These are phyloP conservation scores for Grigorovia humatica DNA, from an alignment of 805 yeast genomes.

Conservation along the genomic window DNA sequence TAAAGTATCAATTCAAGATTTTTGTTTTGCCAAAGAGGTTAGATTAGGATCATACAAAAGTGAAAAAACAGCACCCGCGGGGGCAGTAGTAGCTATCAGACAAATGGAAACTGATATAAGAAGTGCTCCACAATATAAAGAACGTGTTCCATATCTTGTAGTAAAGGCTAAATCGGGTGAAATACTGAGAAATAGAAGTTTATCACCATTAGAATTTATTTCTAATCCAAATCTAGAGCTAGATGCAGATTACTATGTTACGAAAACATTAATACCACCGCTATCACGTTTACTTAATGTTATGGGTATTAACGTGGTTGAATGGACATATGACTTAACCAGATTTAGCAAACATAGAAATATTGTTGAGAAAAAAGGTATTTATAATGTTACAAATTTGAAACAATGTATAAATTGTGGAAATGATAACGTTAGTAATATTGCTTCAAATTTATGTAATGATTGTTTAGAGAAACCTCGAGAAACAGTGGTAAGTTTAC, in stretches of 20 bases:
- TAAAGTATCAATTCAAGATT: constrained; percentile 63
- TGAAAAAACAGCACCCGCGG: constrained; percentile 72
- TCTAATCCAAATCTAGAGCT: constrained; percentile 33
- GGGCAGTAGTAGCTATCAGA: constrained; percentile 70
- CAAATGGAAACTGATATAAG: constrained; percentile 55
- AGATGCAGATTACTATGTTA: constrained; percentile 80
- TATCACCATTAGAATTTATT: constrained; percentile 70
- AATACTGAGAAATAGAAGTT: constrained; percentile 63
- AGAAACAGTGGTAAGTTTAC: background rate
- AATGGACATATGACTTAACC: constrained; percentile 72
- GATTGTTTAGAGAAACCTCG: constrained; percentile 11
- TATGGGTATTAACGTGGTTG: constrained; percentile 66
- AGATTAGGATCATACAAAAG: constrained; percentile 73
- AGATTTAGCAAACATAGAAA: constrained; percentile 12
- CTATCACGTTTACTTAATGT: constrained; percentile 72
- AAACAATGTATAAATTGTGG: constrained; percentile 14
- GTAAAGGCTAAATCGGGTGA: constrained; percentile 45
- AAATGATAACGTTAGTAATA: background rate
- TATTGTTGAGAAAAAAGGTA: constrained; percentile 2
- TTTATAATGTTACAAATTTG: constrained; percentile 3
- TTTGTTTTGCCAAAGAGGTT: constrained; percentile 87
- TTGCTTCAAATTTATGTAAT: background rate
- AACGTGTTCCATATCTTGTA: constrained; percentile 82
- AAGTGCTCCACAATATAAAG: constrained; percentile 77
- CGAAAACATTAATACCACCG: constrained; percentile 80